Percentiles rank a stretch among this genome's conserved stretches.
These are phyloP conservation scores for Pythium sp. DNA, from an alignment of 352 stramenopile species.

Conservation along the genomic window DNA sequence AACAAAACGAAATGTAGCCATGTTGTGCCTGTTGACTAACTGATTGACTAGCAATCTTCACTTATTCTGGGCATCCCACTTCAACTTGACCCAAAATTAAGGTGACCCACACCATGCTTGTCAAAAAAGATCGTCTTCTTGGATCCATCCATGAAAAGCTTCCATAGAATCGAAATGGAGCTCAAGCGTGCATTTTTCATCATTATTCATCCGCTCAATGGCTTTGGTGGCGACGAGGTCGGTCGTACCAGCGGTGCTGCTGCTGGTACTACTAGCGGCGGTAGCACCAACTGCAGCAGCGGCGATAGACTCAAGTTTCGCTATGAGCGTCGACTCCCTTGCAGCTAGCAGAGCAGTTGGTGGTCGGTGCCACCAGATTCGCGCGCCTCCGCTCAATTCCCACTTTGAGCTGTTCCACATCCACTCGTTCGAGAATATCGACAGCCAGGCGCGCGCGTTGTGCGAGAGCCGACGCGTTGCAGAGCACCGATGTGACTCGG, in stretches of 20 bases:
- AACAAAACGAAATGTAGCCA: background rate
- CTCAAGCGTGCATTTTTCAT: background rate
- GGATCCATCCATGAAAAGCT: conserved; percentile 4
- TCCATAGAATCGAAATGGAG: background rate
- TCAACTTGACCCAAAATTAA: conserved; percentile 5
- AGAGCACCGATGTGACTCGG: conserved; percentile 29
- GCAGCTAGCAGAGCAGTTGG: background rate
- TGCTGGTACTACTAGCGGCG: background rate
- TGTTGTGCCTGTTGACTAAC: background rate
- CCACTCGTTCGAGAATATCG: conserved; percentile 31
- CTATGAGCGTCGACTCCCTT: background rate
- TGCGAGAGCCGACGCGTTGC: conserved; percentile 28
- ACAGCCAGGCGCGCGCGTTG: conserved; percentile 19
- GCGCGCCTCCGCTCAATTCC: conserved; percentile 24
- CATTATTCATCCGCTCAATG: too few relatives aligned
- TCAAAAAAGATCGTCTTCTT: background rate
- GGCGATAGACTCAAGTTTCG: background rate
- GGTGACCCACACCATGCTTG: conserved; percentile 4
- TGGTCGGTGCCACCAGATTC: conserved; percentile 24
- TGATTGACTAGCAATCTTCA: too few relatives aligned
- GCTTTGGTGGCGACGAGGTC: too few relatives aligned
- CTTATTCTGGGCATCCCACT: background rate
- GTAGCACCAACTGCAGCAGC: background rate
- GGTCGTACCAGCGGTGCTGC: background rate
- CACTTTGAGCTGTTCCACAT: conserved; percentile 35